phyloP scores from a whole-genome alignment of 139 green algal species.

The Tetradesmus obliquus region DNA sequence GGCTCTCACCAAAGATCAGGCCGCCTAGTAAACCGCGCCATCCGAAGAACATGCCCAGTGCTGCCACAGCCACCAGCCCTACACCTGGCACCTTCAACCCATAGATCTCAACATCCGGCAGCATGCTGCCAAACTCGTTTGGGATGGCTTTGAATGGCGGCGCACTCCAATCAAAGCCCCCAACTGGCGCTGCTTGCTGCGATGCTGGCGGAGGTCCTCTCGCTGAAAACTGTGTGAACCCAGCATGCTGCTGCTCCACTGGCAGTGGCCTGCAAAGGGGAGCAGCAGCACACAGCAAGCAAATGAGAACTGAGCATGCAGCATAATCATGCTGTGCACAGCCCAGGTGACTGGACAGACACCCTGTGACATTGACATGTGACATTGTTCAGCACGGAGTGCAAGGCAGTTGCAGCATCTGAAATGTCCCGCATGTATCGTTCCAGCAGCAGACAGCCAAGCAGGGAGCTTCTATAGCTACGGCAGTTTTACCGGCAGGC shows the following conservation, averaged over 20 bases:
- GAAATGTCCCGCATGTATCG: no score
- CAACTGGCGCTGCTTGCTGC: neutral
- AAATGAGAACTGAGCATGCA: neutral
- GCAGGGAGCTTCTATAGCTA: neutral
- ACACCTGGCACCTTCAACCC: neutral
- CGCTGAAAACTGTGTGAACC: neutral
- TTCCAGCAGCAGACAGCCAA: neutral
- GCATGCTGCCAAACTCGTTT: neutral
- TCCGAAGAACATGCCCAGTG: constrained; percentile 1
- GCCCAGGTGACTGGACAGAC: no score
- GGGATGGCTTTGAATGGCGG: neutral
- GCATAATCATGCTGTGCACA: neutral
- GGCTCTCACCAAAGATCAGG: neutral
- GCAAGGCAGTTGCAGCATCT: no score
- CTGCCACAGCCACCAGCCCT: constrained; percentile 12
- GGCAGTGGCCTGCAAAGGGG: neutral
- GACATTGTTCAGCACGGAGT: neutral
- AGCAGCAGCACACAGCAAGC: neutral
- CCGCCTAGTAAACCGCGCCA: neutral
- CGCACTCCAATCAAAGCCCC: neutral
- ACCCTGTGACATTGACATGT: no score
- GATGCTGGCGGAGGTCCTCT: neutral
- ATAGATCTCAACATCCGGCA: constrained; percentile 24
- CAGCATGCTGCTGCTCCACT: neutral
- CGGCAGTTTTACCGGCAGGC: no score